These are phyloP conservation scores for Populus hybrid DNA, from an alignment of 441 rosid species.

Conservation along the genomic window DNA sequence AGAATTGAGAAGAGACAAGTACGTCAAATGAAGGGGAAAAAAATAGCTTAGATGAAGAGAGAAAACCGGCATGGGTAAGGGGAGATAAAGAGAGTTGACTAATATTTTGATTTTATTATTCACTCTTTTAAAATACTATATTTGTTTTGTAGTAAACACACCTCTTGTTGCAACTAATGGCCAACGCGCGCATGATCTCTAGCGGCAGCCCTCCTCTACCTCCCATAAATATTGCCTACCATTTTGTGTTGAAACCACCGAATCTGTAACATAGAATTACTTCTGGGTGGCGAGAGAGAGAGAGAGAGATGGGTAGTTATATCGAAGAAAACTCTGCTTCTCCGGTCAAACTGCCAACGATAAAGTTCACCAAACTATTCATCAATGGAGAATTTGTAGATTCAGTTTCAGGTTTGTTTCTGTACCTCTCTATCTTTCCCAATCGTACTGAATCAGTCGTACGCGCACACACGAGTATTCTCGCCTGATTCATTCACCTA, in stretches of 20 bases:
- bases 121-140: background rate
- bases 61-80: background rate
- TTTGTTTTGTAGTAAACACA: background rate
- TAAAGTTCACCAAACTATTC: constrained; percentile 69
- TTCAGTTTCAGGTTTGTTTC: constrained; percentile 53
- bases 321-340: constrained; percentile 25
- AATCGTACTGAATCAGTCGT: background rate
- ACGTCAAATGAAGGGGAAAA: background rate
- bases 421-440: background rate
- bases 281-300: background rate
- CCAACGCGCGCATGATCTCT: background rate
- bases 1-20: background rate
- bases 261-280: background rate
- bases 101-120: no score
- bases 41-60: background rate
- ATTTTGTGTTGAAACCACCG: background rate
- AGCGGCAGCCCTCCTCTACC: background rate
- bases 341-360: constrained; percentile 35
- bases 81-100: background rate
- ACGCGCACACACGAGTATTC: background rate
- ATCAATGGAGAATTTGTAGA: constrained; percentile 76
- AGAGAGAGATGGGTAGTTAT: constrained; percentile 26
- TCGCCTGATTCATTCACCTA: background rate
- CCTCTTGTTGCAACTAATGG: background rate
- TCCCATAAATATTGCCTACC: background rate